Base-by-base conservation (phyloP, 1,284 basidiomycete species). In the Sporisorium sorghi region DNA sequence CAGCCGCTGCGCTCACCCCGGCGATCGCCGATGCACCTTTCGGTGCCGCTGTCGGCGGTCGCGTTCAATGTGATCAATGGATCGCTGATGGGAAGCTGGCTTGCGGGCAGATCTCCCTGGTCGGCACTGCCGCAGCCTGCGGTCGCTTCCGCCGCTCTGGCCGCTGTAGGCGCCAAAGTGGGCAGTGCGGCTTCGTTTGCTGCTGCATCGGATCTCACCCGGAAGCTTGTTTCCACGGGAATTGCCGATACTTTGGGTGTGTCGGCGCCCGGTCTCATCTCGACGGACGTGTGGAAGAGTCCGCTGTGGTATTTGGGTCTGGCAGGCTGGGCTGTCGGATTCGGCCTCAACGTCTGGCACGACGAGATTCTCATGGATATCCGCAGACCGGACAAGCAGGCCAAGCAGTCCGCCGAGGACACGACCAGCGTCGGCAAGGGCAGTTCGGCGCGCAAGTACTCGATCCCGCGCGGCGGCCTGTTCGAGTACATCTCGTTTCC, bases 401-500 rank as follows among this genome's bases (percentile, higher is more conserved):
- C n/a, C 2, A 23, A 39, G 24, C 39, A 40, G 28, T 32, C 49
- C 3, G 35, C 15, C 4, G 35, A 43, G 19, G 51, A 47, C 19
- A 26, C 44, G 11, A 54, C 78, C 73, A 47, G 44, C 26, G 58
- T 66, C 6, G 63, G 60, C 7, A 77, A 80, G 28, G 75, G 83
- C 21, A 76, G 80, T 9, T 78, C 79, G 71, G 80, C 85, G 47
- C 85, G 86, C 60, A 87, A 90, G 84, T 97, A 97, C 83, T 89
- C 89, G 5, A 90, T 97, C 68, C 94, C 94, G 0, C 87, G 90
- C 55, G 94, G 93, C 0, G 89, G 90, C 5, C 86, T 96, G 32
- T 97, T 92, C 87, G 81, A 85, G 50, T 90, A 88, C 81, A 87
- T 97, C 73, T 93, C 93, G n/a, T 95, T 90, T 85, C 94, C 94